Conservation (phyloP, 176 grass and related monocot species). For the Poa pratensis region DNA sequence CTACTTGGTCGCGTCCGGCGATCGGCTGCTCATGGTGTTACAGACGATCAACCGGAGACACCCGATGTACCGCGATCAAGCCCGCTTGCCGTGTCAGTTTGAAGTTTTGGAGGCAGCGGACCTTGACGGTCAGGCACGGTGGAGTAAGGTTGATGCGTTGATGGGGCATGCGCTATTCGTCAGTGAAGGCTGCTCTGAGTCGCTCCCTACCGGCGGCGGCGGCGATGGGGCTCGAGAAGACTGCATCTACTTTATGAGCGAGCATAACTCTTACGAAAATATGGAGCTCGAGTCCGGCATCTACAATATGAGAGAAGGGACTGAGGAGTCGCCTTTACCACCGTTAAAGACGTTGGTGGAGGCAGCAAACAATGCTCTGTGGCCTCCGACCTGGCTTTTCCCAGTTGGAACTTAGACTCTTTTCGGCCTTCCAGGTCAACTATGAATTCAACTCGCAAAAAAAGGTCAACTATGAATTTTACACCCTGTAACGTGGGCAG, state of each 20-base stretch:
- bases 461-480: too few relatives aligned
- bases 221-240: background rate
- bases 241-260: too few relatives aligned
- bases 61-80: too few relatives aligned
- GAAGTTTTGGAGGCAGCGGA: background rate
- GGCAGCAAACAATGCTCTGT: background rate
- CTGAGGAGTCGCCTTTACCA: background rate
- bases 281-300: constrained; percentile 26
- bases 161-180: background rate
- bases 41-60: background rate
- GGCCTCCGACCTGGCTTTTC: background rate
- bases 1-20: background rate
- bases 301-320: constrained; percentile 5
- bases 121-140: background rate
- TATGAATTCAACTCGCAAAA: too few relatives aligned
- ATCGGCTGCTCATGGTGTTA: background rate
- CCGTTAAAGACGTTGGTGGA: background rate
- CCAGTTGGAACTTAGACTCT: background rate
- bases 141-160: constrained; percentile 1
- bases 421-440: too few relatives aligned
- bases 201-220: background rate
- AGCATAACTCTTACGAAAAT: background rate
- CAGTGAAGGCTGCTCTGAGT: constrained; percentile 15
- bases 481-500: too few relatives aligned
- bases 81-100: background rate